Base-by-base conservation (phyloP, 306 rosid species). In the Hippophae gyantsensis region DNA sequence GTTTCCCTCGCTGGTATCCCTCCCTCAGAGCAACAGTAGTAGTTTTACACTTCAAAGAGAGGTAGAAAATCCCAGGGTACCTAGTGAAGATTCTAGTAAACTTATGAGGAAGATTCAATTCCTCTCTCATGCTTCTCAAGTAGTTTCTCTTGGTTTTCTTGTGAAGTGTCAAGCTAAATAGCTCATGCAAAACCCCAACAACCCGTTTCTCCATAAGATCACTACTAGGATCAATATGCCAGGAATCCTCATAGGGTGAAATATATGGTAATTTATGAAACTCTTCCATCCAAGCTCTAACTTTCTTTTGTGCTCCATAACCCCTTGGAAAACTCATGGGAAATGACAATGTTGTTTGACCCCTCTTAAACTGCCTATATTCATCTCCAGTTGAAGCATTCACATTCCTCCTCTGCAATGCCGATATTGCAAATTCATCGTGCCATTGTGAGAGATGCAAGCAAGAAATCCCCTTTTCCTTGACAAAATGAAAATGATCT, bases 201-300 rank as follows among this genome's bases (percentile, higher is more conserved):
- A 81, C 83, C 43, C 96, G 77, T 64, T 92, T 92, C 82, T 92
- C 98, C 98, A 92, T 92, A 50, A 92, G 83, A 51, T 92, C 98
- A 70, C 96, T 87, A 10, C 63, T 72, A 2, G 95, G 96, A 61
- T 85, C 96, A 59, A 92, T 78, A 8, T 66, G 79, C 13, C 69
- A 63, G 1, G 84, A 79, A 69, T 84, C 84, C 62, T 63, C 88
- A 45, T 87, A 92, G 0, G 98, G 98, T 5, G 96, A 85, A 42
- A 87, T 64, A 55, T 87, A 92, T 6, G 98, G 98, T 42, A 92
- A 62, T 69, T 88, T 85, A 43, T 87, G 93, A 72, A 87, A 92
- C 78, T 85, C 96, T 54, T 83, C 96, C 96, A 92, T 92, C 98
- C 98, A 92, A 2, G 69, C 66, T 71, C 57, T 81, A 2, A 92